These are phyloP conservation scores for Chimonanthus praecox DNA, from an alignment of 164 flowering plant species.

Conservation along the genomic window DNA sequence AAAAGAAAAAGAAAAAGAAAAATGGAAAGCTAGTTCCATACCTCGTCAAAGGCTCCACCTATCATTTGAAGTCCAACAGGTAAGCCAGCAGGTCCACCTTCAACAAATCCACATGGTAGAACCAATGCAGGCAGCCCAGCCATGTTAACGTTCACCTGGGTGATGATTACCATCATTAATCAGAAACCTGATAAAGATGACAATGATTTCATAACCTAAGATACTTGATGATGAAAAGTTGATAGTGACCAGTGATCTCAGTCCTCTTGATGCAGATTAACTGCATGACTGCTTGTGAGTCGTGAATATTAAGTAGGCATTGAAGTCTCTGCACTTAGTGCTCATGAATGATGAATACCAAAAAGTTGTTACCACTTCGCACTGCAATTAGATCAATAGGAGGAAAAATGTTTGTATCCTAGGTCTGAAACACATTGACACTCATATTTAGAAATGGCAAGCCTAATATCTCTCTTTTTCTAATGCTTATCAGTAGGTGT, in stretches of 20 bases:
- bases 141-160: slow-evolving; percentile 95
- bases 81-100: slow-evolving; percentile 60
- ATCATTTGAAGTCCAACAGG: slow-evolving; percentile 97
- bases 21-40: slow-evolving; percentile 14
- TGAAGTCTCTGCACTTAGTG: background rate
- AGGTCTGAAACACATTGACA: background rate
- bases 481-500: background rate
- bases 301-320: background rate
- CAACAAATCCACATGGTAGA: slow-evolving; percentile 87
- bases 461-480: background rate
- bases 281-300: background rate
- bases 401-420: background rate
- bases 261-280: no score
- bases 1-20: background rate
- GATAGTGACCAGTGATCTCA: background rate
- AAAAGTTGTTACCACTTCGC: background rate
- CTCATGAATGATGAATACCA: background rate
- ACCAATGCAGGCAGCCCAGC: slow-evolving; percentile 97
- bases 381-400: background rate
- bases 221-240: background rate
- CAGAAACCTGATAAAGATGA: background rate
- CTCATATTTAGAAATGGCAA: background rate
- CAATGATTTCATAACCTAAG: background rate
- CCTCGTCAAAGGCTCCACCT: slow-evolving; percentile 94
- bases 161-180: background rate